Evolutionary conservation across 805 yeast species (phyloP).

Genomic region (Saccharomycopsis amapae): DNA sequence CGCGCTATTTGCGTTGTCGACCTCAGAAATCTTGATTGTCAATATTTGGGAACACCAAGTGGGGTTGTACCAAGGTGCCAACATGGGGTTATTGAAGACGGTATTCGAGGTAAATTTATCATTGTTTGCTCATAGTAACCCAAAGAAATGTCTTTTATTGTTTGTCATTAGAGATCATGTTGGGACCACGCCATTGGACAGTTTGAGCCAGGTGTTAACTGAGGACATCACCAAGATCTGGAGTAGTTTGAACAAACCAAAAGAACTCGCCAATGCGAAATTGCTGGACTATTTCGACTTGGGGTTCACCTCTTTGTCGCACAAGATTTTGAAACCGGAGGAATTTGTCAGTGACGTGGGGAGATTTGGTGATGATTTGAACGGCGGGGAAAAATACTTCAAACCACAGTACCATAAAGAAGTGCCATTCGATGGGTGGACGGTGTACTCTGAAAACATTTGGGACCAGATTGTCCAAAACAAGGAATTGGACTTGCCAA

Average conservation of each 20-base stretch:
- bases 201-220: conserved; percentile 59
- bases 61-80: conserved; percentile 95
- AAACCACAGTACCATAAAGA: conserved; percentile 68
- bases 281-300: conserved; percentile 79
- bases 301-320: conserved; percentile 74
- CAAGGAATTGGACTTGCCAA: conserved; percentile 92
- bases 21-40: conserved; percentile 82
- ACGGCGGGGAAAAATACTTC: conserved; percentile 37
- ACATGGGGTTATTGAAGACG: conserved; percentile 89
- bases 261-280: conserved; percentile 43
- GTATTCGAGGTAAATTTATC: conserved; percentile 93
- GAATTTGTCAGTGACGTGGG: conserved; percentile 56
- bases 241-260: conserved; percentile 70
- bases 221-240: conserved; percentile 73
- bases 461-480: conserved; percentile 93
- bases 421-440: conserved; percentile 95
- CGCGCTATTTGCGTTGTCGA: conserved; percentile 88
- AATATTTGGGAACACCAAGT: conserved; percentile 97
- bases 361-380: conserved; percentile 55
- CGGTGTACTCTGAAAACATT: conserved; percentile 78
- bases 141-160: conserved; percentile 59
- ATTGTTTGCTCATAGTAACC: conserved; percentile 58
- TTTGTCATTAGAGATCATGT: conserved; percentile 91
- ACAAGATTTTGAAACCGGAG: conserved; percentile 75
- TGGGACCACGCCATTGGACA: conserved; percentile 76